Conservation (phyloP, 805 yeast genomes). For the Teunomyces gatunensis region DNA sequence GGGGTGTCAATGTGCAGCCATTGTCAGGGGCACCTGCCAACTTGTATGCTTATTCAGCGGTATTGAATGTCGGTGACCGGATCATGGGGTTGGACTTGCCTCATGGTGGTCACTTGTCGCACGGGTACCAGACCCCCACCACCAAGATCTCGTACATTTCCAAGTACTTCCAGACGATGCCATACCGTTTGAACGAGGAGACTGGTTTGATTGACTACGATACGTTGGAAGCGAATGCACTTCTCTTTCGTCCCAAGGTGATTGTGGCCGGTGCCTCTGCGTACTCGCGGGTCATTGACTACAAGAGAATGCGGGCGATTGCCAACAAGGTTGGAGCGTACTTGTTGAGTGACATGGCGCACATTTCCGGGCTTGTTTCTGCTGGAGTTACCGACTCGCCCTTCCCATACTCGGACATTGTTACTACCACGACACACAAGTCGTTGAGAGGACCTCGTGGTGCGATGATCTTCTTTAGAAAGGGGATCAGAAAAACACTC, state of each 20-base stretch:
- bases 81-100: constrained; percentile 98
- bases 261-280: constrained; percentile 98
- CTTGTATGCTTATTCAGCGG: constrained; percentile 92
- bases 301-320: constrained; percentile 92
- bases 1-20: constrained; percentile 99
- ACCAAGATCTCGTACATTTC: constrained; percentile 94
- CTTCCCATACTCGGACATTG: constrained; percentile 95
- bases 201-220: constrained; percentile 98
- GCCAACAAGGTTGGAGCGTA: constrained; percentile 98
- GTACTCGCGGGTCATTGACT: constrained; percentile 93
- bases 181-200: constrained; percentile 87
- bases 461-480: constrained; percentile 98
- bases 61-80: constrained; percentile 94
- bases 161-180: constrained; percentile 97
- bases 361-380: constrained; percentile 92
- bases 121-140: constrained; percentile 94
- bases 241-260: constrained; percentile 91
- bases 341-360: constrained; percentile 97
- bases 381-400: constrained; percentile 97
- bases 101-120: constrained; percentile 98
- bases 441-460: constrained; percentile 99
- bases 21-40: constrained; percentile 98
- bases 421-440: constrained; percentile 98
- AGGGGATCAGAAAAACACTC: constrained; percentile 84
- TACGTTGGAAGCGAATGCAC: constrained; percentile 85